phyloP scores from a whole-genome alignment of 805 yeast genomes.

The Metschnikowia similis region DNA sequence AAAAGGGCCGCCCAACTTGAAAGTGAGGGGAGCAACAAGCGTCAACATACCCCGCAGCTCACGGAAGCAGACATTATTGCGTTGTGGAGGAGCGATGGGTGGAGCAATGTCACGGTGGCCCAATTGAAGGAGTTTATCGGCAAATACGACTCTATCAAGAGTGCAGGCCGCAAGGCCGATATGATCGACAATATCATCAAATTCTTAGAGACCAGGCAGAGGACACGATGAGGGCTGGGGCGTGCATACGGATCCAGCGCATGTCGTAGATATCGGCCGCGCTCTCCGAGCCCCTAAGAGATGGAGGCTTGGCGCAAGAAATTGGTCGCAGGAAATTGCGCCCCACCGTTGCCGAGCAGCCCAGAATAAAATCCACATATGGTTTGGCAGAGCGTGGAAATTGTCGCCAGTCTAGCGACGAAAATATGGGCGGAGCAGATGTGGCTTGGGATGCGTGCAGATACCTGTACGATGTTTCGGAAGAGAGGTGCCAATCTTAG shows the following conservation, averaged over 20 bases:
- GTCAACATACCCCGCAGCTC: conserved; percentile 6
- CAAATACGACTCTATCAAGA: conserved; percentile 29
- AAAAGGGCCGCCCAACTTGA: conserved; percentile 12
- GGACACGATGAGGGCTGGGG: neutral
- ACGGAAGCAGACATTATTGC: conserved; percentile 36
- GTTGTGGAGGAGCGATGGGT: conserved; percentile 38
- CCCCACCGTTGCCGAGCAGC: neutral
- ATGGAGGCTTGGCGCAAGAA: neutral
- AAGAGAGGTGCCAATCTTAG: no score
- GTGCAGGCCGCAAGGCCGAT: conserved; percentile 39
- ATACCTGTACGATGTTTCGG: no score
- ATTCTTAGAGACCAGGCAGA: neutral
- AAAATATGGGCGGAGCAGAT: no score
- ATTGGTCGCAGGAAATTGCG: neutral
- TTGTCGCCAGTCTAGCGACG: no score
- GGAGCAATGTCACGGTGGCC: conserved; percentile 36
- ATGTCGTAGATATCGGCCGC: neutral
- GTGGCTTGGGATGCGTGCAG: no score
- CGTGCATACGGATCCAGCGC: neutral
- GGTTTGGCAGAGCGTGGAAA: no score
- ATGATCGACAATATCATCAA: conserved; percentile 39
- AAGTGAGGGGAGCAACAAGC: conserved; percentile 2
- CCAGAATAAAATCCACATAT: neutral
- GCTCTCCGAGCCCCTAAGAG: neutral
- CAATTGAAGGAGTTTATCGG: conserved; percentile 40